Percentiles rank a stretch among this genome's conserved stretches.
phyloP scores from a whole-genome alignment of 257 asterid species.

The Avicennia marina region DNA sequence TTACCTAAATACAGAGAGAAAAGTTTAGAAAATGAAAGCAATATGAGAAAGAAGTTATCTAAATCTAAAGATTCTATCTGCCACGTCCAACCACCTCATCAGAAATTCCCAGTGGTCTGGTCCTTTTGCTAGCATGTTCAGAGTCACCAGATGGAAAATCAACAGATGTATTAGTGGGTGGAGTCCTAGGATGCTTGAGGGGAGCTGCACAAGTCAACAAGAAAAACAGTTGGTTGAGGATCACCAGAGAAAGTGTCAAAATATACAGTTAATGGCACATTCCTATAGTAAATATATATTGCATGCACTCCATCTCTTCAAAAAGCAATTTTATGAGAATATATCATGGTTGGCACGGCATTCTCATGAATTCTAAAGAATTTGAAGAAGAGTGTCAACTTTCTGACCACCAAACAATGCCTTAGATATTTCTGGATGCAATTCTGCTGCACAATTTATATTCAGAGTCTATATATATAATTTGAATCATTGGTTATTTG shows the following conservation, averaged over 20 bases:
- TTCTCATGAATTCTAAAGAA: too few relatives aligned
- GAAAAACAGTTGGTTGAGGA: constrained; percentile 1
- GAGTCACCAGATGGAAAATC: constrained; percentile 82
- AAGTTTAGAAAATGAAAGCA: constrained; percentile 11
- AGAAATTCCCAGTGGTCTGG: constrained; percentile 64
- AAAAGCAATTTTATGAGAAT: neutral
- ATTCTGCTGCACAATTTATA: too few relatives aligned
- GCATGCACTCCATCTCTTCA: neutral
- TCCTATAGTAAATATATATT: neutral
- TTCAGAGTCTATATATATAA: too few relatives aligned
- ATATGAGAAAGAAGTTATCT: neutral
- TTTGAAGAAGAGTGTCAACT: too few relatives aligned
- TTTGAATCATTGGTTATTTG: too few relatives aligned
- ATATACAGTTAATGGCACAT: neutral
- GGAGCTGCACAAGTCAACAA: constrained; percentile 44
- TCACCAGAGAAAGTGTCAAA: neutral
- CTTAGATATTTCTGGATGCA: too few relatives aligned
- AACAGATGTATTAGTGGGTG: constrained; percentile 63
- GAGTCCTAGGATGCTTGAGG: constrained; percentile 85
- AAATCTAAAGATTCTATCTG: constrained; percentile 4
- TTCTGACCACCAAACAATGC: too few relatives aligned
- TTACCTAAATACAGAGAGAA: constrained; percentile 40
- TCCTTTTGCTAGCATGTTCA: constrained; percentile 74
- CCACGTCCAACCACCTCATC: constrained; percentile 58
- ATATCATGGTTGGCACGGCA: too few relatives aligned